Conservation (phyloP, 2,329 filamentous ascomycete genomes). For the Cladosporium sp. region DNA sequence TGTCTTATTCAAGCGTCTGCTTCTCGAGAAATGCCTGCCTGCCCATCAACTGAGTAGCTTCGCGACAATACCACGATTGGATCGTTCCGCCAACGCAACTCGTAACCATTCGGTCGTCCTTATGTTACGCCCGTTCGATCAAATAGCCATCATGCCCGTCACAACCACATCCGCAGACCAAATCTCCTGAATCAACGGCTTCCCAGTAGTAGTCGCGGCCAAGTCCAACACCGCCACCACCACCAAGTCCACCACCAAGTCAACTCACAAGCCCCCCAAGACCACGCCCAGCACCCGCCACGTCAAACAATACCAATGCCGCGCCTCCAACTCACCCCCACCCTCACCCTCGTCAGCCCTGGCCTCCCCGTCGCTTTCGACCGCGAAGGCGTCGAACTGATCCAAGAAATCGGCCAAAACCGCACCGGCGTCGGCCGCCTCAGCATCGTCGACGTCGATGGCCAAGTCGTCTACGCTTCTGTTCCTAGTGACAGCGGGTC, state of each 20-base stretch:
- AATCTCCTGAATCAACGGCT: neutral
- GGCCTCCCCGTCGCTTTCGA: slow-evolving; percentile 5
- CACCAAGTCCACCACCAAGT: neutral
- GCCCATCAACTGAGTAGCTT: neutral
- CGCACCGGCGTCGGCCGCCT: slow-evolving; percentile 11
- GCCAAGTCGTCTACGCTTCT: slow-evolving; percentile 3
- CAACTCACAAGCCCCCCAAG: neutral
- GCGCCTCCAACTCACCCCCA: neutral
- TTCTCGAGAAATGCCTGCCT: neutral
- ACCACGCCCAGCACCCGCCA: neutral
- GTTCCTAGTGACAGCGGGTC: no score
- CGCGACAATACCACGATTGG: neutral
- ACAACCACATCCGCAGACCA: neutral
- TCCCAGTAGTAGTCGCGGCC: neutral
- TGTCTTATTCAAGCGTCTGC: neutral
- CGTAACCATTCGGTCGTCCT: neutral
- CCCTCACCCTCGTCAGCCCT: neutral
- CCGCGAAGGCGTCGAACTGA: slow-evolving; percentile 1
- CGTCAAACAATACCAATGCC: neutral
- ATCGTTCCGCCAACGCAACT: neutral
- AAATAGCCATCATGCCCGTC: neutral
- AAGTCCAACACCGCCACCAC: neutral
- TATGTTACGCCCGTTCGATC: neutral
- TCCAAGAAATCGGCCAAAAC: neutral
- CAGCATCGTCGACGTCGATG: neutral